Evolutionary conservation across 2,329 filamentous ascomycete genomes (phyloP), one percentile per base, ranked within the genome.

Genomic region (Scedosporium minutisporum): DNA sequence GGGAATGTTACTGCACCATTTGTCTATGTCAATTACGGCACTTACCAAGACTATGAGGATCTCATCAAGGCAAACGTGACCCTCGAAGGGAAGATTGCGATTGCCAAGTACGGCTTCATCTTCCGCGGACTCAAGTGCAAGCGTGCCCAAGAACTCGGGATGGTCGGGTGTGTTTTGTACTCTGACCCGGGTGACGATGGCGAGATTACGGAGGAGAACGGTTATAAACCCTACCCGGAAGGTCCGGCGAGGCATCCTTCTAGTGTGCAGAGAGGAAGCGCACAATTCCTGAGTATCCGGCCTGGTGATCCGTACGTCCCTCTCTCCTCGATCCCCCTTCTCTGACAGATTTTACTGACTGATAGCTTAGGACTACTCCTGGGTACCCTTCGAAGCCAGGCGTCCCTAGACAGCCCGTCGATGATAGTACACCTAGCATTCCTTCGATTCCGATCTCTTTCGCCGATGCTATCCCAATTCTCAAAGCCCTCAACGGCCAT

Each of bases 91-190:
- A 96, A 96, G 75, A 93, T 97, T 67, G 92, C 90, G 1, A 78
- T 97, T 65, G 88, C 84, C 53, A 92, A 89, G 70, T 97, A 97
- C 71, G 93, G 93, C 16, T 81, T 84, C 57, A 87, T 93, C 65
- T 96, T 97, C 78, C 84, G 93, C 62, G 93, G 93, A 0, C 80
- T 97, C 65, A 97, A 97, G 74, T 86, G 97, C 63, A 96, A 96
- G 80, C 85, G 92, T 60, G 93, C 93, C 1, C 89, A 96, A 73
- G 91, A 97, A 68, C 79, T 96, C 18, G 93, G 93, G 42, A 93
- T 95, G 84, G 78, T 95, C 55, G 93, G 92, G n/a, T 81, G 85
- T 12, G 78, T 97, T 58, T 84, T 97, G 58, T 97, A 93, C 76
- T 88, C 82, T 55, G 93, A 97, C 72, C 93, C 93, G 1, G 91